Evolutionary conservation across 257 asterid species (phyloP).

Genomic region (Nyctanthes arbortristis): DNA sequence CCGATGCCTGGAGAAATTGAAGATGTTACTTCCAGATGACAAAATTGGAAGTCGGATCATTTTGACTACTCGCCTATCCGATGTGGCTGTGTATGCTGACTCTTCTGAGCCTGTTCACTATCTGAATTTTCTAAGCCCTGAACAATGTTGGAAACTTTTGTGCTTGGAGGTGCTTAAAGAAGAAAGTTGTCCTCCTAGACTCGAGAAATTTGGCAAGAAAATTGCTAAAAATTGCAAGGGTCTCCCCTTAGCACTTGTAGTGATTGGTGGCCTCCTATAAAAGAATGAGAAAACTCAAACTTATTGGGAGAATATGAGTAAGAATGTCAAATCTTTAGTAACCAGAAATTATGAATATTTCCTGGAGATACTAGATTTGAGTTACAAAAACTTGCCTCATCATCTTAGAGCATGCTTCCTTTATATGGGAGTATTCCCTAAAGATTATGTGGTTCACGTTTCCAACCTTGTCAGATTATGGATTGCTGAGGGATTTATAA

Average conservation of each 20-base stretch:
- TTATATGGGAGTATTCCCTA: slow-evolving; percentile 22
- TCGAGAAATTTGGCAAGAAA: slow-evolving; percentile 11
- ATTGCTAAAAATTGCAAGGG: slow-evolving; percentile 19
- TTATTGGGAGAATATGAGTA: slow-evolving; percentile 9
- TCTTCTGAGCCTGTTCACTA: background rate
- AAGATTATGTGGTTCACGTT: slow-evolving; percentile 5
- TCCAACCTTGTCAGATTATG: slow-evolving; percentile 15
- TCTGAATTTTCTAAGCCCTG: background rate
- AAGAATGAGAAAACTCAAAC: background rate
- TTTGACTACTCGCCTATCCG: slow-evolving; percentile 13
- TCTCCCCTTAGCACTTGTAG: slow-evolving; percentile 28
- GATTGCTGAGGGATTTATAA: slow-evolving; percentile 30
- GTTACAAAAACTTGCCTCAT: slow-evolving; percentile 25
- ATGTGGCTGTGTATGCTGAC: slow-evolving; percentile 13
- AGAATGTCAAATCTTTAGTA: background rate
- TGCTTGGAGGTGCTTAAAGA: background rate
- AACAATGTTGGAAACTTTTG: slow-evolving; percentile 12
- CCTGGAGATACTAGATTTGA: background rate
- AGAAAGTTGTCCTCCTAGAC: slow-evolving; percentile 3
- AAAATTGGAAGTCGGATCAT: no score
- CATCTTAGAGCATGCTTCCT: no score
- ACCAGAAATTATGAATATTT: background rate
- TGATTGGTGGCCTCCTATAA: slow-evolving; percentile 17
- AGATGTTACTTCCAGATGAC: background rate
- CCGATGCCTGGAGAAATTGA: slow-evolving; percentile 13